These are phyloP conservation scores for Phytophthora gonapodyides DNA, from an alignment of 352 stramenopile genomes.

Conservation along the genomic window DNA sequence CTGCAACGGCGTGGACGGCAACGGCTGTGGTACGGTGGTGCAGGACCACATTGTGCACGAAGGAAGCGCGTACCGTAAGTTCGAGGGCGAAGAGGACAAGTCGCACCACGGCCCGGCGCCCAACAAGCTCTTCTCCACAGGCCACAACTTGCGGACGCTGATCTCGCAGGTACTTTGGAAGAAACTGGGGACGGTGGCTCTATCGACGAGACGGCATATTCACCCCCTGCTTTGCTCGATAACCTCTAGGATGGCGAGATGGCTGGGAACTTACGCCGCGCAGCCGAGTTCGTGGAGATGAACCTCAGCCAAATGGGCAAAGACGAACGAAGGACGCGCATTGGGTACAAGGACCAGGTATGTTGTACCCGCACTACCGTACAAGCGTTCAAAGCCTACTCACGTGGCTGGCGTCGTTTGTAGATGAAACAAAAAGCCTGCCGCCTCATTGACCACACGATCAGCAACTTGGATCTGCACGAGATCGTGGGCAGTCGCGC, in stretches of 20 bases:
- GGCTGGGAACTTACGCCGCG: slow-evolving; percentile 80
- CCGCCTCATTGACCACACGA: slow-evolving; percentile 90
- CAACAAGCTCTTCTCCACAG: slow-evolving; percentile 95
- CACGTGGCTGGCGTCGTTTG: slow-evolving; percentile 25
- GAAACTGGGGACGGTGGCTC: slow-evolving; percentile 4
- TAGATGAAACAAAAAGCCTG: slow-evolving; percentile 95
- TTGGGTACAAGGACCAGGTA: slow-evolving; percentile 98
- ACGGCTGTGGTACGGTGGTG: slow-evolving; percentile 93
- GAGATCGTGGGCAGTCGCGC: slow-evolving; percentile 94
- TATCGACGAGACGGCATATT: slow-evolving; percentile 25
- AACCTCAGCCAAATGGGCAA: slow-evolving; percentile 98
- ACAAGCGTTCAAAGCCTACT: slow-evolving; percentile 23
- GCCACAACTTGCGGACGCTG: slow-evolving; percentile 95
- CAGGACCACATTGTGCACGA: slow-evolving; percentile 97
- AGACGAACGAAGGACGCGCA: slow-evolving; percentile 94
- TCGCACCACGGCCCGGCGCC: slow-evolving; percentile 95
- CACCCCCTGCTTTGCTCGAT: slow-evolving; percentile 19
- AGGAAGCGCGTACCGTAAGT: slow-evolving; percentile 96
- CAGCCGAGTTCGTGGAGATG: slow-evolving; percentile 94
- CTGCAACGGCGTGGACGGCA: slow-evolving; percentile 87
- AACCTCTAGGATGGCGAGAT: slow-evolving; percentile 78
- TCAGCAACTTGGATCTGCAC: slow-evolving; percentile 95
- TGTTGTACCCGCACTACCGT: slow-evolving; percentile 15
- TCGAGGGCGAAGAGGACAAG: slow-evolving; percentile 97
- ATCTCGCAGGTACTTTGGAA: slow-evolving; percentile 80